phyloP scores from a whole-genome alignment of 1,284 basidiomycete species.

The Erythrobasidium hasegawianum region DNA sequence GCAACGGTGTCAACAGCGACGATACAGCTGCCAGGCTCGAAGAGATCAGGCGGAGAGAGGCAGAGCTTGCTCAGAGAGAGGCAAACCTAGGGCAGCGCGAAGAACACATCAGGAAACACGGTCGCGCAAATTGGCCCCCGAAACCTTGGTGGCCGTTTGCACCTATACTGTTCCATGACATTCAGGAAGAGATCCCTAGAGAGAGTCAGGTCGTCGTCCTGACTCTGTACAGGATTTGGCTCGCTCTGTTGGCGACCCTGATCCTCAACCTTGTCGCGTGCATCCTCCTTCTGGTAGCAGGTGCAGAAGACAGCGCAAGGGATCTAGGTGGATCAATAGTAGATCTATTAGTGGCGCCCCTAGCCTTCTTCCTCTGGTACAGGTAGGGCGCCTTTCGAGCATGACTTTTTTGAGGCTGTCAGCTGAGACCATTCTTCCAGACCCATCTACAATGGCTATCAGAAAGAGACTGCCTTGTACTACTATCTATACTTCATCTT shows the following conservation, averaged over 20 bases:
- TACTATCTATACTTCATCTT: constrained; percentile 88
- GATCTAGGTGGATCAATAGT: constrained; percentile 51
- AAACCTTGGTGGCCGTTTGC: constrained; percentile 55
- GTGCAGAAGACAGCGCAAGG: constrained; percentile 36
- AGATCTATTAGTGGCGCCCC: constrained; percentile 74
- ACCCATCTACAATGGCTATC: constrained; percentile 57
- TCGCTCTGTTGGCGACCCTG: constrained; percentile 60
- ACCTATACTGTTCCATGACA: constrained; percentile 89
- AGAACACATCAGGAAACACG: constrained; percentile 53
- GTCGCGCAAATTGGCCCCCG: constrained; percentile 83
- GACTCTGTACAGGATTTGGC: constrained; percentile 64
- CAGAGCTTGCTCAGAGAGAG: constrained; percentile 35
- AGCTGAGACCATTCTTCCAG: not conserved
- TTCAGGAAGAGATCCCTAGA: constrained; percentile 80
- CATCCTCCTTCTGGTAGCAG: constrained; percentile 76
- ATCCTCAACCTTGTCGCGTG: constrained; percentile 87
- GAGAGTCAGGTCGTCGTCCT: constrained; percentile 73
- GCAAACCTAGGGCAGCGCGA: constrained; percentile 23
- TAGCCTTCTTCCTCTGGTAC: constrained; percentile 31
- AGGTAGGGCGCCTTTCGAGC: constrained; percentile 60
- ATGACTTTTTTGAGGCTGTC: constrained; percentile 55
- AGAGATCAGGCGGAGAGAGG: constrained; percentile 35
- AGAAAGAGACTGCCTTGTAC: constrained; percentile 67
- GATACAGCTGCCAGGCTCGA: constrained; percentile 36
- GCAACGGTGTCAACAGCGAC: not conserved